Evolutionary conservation across 148 eudicot species (phyloP), one percentile per base, ranked within the genome.

Genomic region (Nepenthes mirabilis): DNA sequence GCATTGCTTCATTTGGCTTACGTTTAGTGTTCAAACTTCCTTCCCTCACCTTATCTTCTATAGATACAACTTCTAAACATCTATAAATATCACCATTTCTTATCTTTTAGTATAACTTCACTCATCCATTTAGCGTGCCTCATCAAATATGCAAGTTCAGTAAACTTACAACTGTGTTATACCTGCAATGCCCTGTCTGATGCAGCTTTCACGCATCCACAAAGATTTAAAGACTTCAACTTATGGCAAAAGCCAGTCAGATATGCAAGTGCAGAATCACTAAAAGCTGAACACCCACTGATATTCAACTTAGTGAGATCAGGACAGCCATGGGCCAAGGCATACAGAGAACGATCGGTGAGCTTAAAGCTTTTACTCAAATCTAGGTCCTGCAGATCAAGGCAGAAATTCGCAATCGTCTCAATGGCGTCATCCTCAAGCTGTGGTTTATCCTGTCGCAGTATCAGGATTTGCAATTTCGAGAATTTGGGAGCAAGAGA

Each of bases 341-440:
- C 89, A 73, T 82, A 80, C 12, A 93, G 66, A 55, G 96, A 89
- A n/a, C 75, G 66, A 72, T 93, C 99, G 34, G 82, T 80, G 50
- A 93, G 91, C 68, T 85, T 88, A 59, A 88, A 86, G 72, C 99
- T 83, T 75, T 86, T 93, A 72, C 99, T 93, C 13, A 93, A 80
- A 67, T 93, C 96, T 47, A 93, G 81, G 55, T 93, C 99, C 70
- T 73, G 77, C 50, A 93, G 80, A 54, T 88, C 96, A 58, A 66
- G 87, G 58, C 96, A 93, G 75, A 61, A 67, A 47, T 64, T 75
- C 37, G 98, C 84, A 58, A 93, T 75, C 13, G 76, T 55, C 75
- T 88, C 82, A 9, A 93, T 81, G 14, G 84, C 91, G n/a, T 57
- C 69, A 65, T 93, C 98, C 71, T 84, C 80, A 14, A 93, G 90